phyloP scores from a whole-genome alignment of 2,329 filamentous ascomycete genomes.

The Talaromyces sp. region DNA sequence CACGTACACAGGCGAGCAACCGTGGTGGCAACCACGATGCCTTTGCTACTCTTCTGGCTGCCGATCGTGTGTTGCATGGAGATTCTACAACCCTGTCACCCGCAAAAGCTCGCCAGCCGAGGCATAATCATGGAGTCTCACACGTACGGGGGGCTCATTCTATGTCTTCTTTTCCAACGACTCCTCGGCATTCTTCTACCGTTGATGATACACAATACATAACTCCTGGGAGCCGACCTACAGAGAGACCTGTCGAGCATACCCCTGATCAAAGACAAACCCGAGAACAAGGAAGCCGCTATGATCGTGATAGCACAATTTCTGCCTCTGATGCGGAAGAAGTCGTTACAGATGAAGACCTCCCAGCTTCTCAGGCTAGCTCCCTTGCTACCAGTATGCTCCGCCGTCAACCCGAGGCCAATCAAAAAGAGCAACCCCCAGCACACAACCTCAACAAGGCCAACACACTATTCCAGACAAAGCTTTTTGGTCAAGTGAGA shows the following conservation, averaged over 20 bases:
- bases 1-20: slow-evolving; percentile 35
- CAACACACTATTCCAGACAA: slow-evolving; percentile 54
- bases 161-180: slow-evolving; percentile 77
- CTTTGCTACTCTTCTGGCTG: slow-evolving; percentile 71
- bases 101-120: slow-evolving; percentile 44
- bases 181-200: slow-evolving; percentile 57
- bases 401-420: slow-evolving; percentile 50
- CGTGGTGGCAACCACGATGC: slow-evolving; percentile 56
- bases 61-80: slow-evolving; percentile 71
- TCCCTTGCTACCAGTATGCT: slow-evolving; percentile 72
- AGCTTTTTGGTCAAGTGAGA: slow-evolving; percentile 58
- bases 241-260: slow-evolving; percentile 36
- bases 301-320: slow-evolving; percentile 81
- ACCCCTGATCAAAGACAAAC: slow-evolving; percentile 22
- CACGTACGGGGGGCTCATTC: slow-evolving; percentile 77
- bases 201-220: slow-evolving; percentile 52
- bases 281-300: slow-evolving; percentile 47
- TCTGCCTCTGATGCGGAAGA: slow-evolving; percentile 58
- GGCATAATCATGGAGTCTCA: slow-evolving; percentile 46
- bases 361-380: slow-evolving; percentile 71
- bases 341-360: slow-evolving; percentile 57
- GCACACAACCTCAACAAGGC: slow-evolving; percentile 35
- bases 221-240: slow-evolving; percentile 54
- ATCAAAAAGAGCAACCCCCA: slow-evolving; percentile 32
- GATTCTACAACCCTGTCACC: slow-evolving; percentile 71